phyloP scores from a whole-genome alignment of 2,329 filamentous ascomycete species.

The Trichophyton equinum region DNA sequence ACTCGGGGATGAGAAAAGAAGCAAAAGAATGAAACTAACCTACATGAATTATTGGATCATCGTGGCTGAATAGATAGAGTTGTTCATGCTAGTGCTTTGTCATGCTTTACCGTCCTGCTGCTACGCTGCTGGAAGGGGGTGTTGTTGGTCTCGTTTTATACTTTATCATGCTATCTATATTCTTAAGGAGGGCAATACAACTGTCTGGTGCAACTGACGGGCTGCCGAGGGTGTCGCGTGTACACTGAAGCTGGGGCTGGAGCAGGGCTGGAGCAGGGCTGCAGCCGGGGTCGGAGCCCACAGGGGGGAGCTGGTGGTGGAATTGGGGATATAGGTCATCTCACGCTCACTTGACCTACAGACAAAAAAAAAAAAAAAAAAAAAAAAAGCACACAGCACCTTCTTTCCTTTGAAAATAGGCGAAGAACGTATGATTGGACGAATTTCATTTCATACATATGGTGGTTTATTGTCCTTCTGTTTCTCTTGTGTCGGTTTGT shows the following conservation, averaged over 20 bases:
- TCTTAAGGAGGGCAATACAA: background rate
- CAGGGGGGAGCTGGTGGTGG: background rate
- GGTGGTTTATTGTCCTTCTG: background rate
- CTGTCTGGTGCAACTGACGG: background rate
- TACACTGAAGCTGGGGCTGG: too few species aligned
- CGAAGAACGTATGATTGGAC: slow-evolving; percentile 1
- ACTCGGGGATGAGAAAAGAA: background rate
- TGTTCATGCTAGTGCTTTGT: slow-evolving; percentile 2
- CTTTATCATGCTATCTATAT: background rate
- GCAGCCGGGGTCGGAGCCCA: too few species aligned
- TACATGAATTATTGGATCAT: background rate
- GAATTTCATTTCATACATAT: slow-evolving; percentile 2
- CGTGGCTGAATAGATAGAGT: slow-evolving; percentile 9
- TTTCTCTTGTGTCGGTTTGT: background rate
- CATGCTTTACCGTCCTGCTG: background rate
- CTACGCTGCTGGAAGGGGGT: background rate
- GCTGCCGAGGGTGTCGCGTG: background rate
- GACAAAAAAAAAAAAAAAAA: background rate
- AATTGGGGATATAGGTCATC: background rate
- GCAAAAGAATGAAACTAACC: background rate
- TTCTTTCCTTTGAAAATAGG: background rate
- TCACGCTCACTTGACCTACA: slow-evolving; percentile 1
- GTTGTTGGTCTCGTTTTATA: slow-evolving; percentile 1
- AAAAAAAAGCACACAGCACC: background rate
- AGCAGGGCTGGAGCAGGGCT: too few species aligned